Base-by-base conservation (phyloP, 148 eudicot genomes). In the Vaccinium vitisidaea region DNA sequence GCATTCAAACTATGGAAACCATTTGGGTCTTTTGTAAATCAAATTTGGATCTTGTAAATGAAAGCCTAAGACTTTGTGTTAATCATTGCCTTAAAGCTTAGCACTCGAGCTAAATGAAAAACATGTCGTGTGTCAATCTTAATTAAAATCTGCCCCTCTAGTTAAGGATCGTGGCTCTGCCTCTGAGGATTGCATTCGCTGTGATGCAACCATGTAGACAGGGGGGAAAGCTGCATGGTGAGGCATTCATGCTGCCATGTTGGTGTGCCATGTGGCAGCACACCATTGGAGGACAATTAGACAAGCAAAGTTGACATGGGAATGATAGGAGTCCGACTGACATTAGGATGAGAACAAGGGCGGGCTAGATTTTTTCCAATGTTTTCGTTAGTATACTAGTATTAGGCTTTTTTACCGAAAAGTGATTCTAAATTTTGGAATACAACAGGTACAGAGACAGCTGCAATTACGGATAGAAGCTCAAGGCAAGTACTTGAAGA, bases 381-480 rank as follows among this genome's bases (percentile, higher is more conserved):
- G 36, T 12, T 69, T 30, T 53, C 14, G 43, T 52, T 15, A 46
- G 32, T n/a, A n/a, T 52, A 30, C n/a, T 23, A 6, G 1, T 30
- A 32, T 21, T 82, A 19, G 19, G 15, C 50, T 32, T 6, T 83
- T 36, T 15, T 21, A 77, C 43, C 6, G 16, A 27, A 10, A 30
- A 69, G 74, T 13, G n/a, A 19, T 2, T 5, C 39, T 19, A 36
- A 43, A 75, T 39, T 74, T 75, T 56, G 4, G 53, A 82, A 27
- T 70, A 58, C 25, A 65, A 77, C 85, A 93, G 95, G 92, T 93
- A 63, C 95, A 93, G 83, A 90, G 92, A 84, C 93, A 91, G 87
- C 89, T 93, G 53, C 95, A 93, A 84, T 59, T 91, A 83, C 88
- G 93, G 70, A 93, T 93, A 77, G 95, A 93, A 90, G 93, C 93